phyloP scores from a whole-genome alignment of 306 rosid species.

The Vicia sativa region DNA sequence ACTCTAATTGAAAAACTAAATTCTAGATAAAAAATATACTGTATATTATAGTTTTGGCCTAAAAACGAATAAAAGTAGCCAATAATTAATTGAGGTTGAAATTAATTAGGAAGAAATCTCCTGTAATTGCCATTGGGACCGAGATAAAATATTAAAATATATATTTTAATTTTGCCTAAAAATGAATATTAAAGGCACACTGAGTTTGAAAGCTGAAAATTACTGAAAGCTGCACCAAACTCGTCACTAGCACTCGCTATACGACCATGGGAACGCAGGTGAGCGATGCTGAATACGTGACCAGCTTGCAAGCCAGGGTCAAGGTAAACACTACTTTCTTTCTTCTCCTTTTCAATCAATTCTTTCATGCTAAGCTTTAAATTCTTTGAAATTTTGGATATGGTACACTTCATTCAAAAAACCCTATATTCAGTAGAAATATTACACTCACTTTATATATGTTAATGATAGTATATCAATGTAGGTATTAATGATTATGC shows the following conservation, averaged over 20 bases:
- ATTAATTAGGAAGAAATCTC: too few relatives aligned
- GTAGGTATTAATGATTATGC: conserved; percentile 9
- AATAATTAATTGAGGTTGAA: too few relatives aligned
- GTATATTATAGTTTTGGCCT: too few relatives aligned
- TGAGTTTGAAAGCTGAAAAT: too few relatives aligned
- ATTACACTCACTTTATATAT: background rate
- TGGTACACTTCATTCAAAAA: background rate
- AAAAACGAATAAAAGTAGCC: too few relatives aligned
- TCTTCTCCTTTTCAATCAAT: conserved; percentile 6
- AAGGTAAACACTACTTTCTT: conserved; percentile 47
- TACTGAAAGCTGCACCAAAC: conserved; percentile 1
- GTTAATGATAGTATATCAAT: background rate
- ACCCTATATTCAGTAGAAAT: background rate
- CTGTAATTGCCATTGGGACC: too few relatives aligned
- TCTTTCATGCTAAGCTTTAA: background rate
- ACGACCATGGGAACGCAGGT: conserved; percentile 50
- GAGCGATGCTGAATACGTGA: conserved; percentile 41
- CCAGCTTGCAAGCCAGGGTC: conserved; percentile 56
- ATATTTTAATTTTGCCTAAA: too few relatives aligned
- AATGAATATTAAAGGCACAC: too few relatives aligned
- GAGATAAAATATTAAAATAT: too few relatives aligned
- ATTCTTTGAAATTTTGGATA: background rate
- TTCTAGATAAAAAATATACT: too few relatives aligned
- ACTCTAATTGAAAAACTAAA: too few relatives aligned
- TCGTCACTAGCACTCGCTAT: background rate